Percentiles rank a stretch among this genome's conserved stretches.
Evolutionary conservation across 169 alveolate genomes (phyloP).

Genomic region (Pseudocohnilembus persalinus): DNA sequence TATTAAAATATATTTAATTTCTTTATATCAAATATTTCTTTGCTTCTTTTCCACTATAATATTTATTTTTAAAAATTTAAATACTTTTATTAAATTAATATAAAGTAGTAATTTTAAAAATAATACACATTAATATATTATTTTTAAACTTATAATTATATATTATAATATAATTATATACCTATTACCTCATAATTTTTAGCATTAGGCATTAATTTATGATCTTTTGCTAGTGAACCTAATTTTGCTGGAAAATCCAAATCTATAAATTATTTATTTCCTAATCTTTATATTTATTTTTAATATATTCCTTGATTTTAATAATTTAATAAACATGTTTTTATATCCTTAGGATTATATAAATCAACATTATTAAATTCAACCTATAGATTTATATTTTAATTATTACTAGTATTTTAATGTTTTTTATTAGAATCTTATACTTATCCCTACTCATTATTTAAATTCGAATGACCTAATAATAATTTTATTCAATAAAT

Average conservation of each 20-base stretch:
- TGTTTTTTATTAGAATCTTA: neutral
- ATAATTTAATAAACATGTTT: neutral
- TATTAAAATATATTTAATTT: constrained; percentile 15
- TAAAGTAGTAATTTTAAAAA: no score
- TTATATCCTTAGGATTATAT: neutral
- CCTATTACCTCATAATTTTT: neutral
- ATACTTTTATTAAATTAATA: no score
- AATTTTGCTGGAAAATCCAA: neutral
- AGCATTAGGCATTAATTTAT: neutral
- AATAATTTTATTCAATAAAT: no score
- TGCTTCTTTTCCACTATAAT: neutral
- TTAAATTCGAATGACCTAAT: neutral
- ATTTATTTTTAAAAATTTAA: no score
- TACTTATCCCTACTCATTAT: neutral
- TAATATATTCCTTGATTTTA: no score
- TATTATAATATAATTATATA: no score
- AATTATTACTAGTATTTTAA: no score
- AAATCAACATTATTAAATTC: neutral
- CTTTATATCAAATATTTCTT: neutral
- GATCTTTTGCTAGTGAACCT: neutral
- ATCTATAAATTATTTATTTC: neutral
- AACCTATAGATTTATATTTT: neutral
- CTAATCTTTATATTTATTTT: neutral
- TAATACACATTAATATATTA: no score
- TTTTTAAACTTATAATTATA: no score